Evolutionary conservation across 2,329 filamentous ascomycete genomes (phyloP).

Genomic region (Neopestalotiopsis sp.): DNA sequence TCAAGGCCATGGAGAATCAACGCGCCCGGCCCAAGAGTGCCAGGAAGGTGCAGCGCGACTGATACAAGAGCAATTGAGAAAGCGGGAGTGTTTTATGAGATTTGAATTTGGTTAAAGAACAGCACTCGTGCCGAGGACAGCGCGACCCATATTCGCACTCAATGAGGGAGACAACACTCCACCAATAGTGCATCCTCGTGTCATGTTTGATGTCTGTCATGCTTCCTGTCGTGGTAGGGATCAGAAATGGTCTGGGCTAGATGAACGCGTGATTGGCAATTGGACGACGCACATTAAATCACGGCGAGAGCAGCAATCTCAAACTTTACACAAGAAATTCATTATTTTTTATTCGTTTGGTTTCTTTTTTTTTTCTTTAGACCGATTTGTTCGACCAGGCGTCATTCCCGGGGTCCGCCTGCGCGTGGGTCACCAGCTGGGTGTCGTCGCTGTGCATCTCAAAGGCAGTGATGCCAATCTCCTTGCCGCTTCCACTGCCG

Average conservation of each 20-base stretch:
- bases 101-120: not conserved
- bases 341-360: not conserved
- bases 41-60: not conserved
- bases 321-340: not conserved
- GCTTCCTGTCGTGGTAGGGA: too few relatives aligned
- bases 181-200: too few relatives aligned
- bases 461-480: not conserved
- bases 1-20: not conserved
- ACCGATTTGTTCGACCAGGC: slow-evolving; percentile 7
- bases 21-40: not conserved
- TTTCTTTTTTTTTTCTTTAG: not conserved
- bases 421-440: slow-evolving; percentile 1
- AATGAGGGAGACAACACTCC: too few relatives aligned
- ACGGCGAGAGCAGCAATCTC: too few relatives aligned
- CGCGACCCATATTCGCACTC: not conserved
- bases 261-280: too few relatives aligned
- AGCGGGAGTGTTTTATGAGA: not conserved
- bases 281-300: not conserved
- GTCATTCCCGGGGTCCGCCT: slow-evolving; percentile 6
- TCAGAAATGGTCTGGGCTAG: too few relatives aligned
- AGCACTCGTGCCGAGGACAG: not conserved
- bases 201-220: too few relatives aligned
- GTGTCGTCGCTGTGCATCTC: slow-evolving; percentile 12
- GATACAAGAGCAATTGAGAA: not conserved
- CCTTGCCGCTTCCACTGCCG: not conserved